phyloP scores from a whole-genome alignment of 169 alveolate genomes.

The Plasmodium knowlesi region DNA sequence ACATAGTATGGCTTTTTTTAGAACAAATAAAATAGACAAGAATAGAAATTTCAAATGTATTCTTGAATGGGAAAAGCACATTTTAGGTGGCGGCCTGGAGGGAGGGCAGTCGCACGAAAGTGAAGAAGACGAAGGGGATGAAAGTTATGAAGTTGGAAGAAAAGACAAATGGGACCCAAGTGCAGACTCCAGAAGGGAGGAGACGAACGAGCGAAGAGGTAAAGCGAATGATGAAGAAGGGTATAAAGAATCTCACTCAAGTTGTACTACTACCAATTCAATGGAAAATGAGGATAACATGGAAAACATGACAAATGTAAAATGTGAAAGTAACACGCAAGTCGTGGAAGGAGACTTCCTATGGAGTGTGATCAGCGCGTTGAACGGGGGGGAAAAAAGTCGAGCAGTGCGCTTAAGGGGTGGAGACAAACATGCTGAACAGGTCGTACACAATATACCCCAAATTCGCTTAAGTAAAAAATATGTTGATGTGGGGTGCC shows the following conservation, averaged over 20 bases:
- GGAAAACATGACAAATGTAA: background rate
- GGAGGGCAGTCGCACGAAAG: background rate
- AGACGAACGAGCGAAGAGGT: background rate
- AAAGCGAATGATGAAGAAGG: background rate
- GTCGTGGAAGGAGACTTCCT: background rate
- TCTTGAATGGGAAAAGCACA: background rate
- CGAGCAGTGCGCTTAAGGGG: background rate
- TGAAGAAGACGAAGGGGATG: background rate
- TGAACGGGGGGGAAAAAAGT: background rate
- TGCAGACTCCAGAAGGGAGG: background rate
- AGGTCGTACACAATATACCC: slow-evolving; percentile 11
- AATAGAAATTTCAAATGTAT: background rate
- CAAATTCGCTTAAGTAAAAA: slow-evolving; percentile 46
- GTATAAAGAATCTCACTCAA: background rate
- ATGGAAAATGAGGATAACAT: background rate
- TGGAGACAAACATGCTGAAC: background rate
- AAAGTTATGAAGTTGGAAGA: background rate
- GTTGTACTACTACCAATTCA: background rate
- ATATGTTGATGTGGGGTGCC: slow-evolving; percentile 67
- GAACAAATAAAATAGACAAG: background rate
- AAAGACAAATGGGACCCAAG: background rate
- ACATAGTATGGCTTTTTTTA: background rate
- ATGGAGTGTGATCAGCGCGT: slow-evolving; percentile 8
- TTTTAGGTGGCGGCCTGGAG: background rate
- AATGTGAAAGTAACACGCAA: background rate